Percentiles rank a stretch among this genome's conserved stretches.
Conservation (phyloP, 1,284 basidiomycete genomes). For the Tilletia indica region DNA sequence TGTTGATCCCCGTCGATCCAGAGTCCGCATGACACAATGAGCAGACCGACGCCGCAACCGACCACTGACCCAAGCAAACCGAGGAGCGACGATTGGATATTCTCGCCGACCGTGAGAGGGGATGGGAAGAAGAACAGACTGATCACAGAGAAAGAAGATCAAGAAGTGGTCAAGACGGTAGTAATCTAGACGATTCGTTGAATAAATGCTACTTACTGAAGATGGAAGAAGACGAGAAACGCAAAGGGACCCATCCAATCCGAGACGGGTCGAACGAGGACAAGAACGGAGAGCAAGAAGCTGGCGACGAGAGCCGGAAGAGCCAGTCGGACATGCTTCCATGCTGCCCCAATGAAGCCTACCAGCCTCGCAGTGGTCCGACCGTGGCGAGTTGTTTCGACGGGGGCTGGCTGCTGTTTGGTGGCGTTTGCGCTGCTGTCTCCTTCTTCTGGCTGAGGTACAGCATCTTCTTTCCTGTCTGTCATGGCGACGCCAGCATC, state of each 20-base stretch:
- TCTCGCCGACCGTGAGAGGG: constrained; percentile 35
- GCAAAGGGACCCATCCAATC: constrained; percentile 29
- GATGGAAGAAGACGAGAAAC: constrained; percentile 33
- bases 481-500: too few relatives aligned
- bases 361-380: neutral
- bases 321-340: neutral
- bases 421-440: too few relatives aligned
- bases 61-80: constrained; percentile 31
- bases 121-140: constrained; percentile 47
- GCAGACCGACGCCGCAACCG: constrained; percentile 31
- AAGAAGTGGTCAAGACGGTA: neutral
- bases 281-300: constrained; percentile 34
- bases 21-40: constrained; percentile 33
- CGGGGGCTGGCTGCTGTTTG: too few relatives aligned
- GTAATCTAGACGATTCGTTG: neutral
- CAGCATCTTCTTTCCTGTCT: too few relatives aligned
- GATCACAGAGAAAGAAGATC: constrained; percentile 1
- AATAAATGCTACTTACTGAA: constrained; percentile 2
- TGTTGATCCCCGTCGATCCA: constrained; percentile 33
- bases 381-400: neutral
- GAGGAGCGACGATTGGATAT: constrained; percentile 38
- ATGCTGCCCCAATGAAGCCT: too few relatives aligned
- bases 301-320: constrained; percentile 16
- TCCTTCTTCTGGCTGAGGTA: too few relatives aligned
- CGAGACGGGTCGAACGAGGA: constrained; percentile 25